These are phyloP conservation scores for Linum lewisii DNA, from an alignment of 345 rosid genomes.

Conservation along the genomic window DNA sequence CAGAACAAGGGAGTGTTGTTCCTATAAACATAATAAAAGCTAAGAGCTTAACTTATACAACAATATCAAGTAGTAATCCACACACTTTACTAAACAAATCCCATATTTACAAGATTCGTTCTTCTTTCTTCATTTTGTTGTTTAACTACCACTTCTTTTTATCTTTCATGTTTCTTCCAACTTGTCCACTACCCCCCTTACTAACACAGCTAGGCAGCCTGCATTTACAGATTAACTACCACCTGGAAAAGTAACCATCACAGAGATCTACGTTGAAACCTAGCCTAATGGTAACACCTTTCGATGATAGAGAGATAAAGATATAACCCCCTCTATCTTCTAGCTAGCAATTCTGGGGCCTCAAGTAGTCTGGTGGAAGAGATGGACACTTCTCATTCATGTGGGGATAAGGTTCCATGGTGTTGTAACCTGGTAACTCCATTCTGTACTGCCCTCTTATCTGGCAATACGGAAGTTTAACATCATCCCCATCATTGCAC, in stretches of 20 bases:
- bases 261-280: neutral
- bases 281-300: neutral
- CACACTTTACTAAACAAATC: no score
- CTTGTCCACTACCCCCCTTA: neutral
- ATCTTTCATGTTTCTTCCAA: neutral
- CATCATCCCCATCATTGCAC: conserved; percentile 81
- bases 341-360: conserved; percentile 50
- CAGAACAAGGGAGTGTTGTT: no score
- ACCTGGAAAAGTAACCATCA: neutral
- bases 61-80: no score
- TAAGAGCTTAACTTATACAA: no score
- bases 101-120: no score
- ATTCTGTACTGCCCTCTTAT: conserved; percentile 79
- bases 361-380: conserved; percentile 69
- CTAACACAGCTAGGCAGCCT: conserved; percentile 3
- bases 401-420: conserved; percentile 76
- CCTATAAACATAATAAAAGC: no score
- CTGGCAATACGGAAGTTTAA: conserved; percentile 84
- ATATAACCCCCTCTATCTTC: conserved; percentile 18
- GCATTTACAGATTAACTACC: neutral
- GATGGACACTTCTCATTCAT: conserved; percentile 92
- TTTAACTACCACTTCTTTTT: neutral
- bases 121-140: no score
- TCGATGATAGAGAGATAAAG: neutral
- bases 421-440: conserved; percentile 88